These are phyloP conservation scores for Penicillium longicatenatum DNA, from an alignment of 495 filamentous ascomycete species.

Conservation along the genomic window DNA sequence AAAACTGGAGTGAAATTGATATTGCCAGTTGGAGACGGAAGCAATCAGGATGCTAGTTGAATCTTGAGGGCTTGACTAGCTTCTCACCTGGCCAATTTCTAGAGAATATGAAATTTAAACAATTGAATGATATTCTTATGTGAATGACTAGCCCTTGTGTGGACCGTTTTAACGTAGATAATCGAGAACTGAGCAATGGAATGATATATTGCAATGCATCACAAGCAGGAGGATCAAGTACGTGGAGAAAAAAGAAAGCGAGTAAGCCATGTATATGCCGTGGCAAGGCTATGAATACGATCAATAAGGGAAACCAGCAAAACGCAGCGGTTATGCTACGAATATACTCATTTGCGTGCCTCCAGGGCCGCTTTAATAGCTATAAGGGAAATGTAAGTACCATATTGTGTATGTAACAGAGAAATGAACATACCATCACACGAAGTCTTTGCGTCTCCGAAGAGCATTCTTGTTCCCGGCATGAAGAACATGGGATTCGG, in stretches of 20 bases:
- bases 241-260: background rate
- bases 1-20: background rate
- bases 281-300: background rate
- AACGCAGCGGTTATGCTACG: background rate
- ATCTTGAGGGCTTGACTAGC: background rate
- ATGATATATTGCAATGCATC: conserved; percentile 2
- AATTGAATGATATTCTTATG: background rate
- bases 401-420: background rate
- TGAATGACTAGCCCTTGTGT: background rate
- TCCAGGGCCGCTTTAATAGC: conserved; percentile 47
- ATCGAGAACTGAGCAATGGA: background rate
- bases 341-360: conserved; percentile 34
- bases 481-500: conserved; percentile 89
- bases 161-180: background rate
- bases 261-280: background rate
- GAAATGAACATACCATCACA: conserved; percentile 61
- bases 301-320: background rate
- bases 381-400: conserved; percentile 10
- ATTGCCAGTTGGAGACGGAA: background rate
- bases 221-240: background rate
- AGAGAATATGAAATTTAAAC: background rate
- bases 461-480: conserved; percentile 80
- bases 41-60: background rate
- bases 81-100: background rate
- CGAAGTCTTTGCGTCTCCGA: conserved; percentile 78